Base-by-base conservation (phyloP, 2,329 filamentous ascomycete genomes). In the Colletotrichum cuscutae region DNA sequence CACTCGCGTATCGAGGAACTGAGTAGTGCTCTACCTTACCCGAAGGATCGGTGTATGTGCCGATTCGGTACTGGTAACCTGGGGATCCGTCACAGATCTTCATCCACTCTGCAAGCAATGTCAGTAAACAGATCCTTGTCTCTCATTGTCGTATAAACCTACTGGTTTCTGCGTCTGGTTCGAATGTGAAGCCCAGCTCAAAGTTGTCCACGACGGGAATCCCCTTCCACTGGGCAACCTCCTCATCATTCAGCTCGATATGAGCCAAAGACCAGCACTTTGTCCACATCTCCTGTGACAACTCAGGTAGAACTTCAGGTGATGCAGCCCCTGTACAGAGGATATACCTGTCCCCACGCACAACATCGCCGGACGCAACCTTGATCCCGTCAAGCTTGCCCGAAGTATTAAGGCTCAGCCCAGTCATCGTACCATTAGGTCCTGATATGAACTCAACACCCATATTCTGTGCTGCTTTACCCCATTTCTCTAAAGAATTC, bases 61-160 rank as follows among this genome's bases (percentile, higher is more conserved):
- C 70, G 9, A 70, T 26, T 5, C 60, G 70, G 46, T 72, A 70
- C 26, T 75, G 68, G 56, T 75, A 76, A 8, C 75, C 75, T 2
- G 73, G 71, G 37, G 66, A 68, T 37, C 71, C 75, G 65, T 76
- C 73, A 49, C 75, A 76, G 26, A 76, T 75, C 56, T 75, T 76
- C 61, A 76, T 72, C 66, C 70, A 65, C 37, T 46, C 70, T 72
- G 19, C 1, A 32, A 4, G 22, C 7, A 9, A 2, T 12, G 22
- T 72, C 3, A 72, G 60, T 5, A 5, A 5, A n/a, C 4, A 9
- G 12, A 11, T 30, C 2, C 4, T 8, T 9, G 19, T 49, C 19
- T 49, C 4, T 2, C 1, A 6, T 26, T 6, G 1, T 5, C 11
- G 1, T 26, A 8, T 2, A 0, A 32, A 52, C 58, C 61, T 46